Conservation (phyloP, 805 yeast species). For the Lachancea nothofagi region DNA sequence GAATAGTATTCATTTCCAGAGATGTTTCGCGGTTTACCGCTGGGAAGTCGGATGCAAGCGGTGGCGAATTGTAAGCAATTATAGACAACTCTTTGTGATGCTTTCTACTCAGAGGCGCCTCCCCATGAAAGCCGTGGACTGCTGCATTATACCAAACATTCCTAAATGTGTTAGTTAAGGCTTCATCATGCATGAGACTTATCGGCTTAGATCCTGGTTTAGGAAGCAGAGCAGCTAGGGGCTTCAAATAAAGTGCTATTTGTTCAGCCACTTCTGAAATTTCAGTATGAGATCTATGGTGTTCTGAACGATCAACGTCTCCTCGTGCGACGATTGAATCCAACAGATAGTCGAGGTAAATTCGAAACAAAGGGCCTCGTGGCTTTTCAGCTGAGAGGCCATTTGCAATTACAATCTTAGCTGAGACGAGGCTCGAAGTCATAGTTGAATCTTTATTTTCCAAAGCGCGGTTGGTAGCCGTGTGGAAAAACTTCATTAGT, state of each 20-base stretch:
- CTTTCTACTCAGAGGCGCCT: constrained; percentile 48
- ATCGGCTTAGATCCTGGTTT: constrained; percentile 42
- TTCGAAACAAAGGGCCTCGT: constrained; percentile 41
- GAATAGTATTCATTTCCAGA: constrained; percentile 82
- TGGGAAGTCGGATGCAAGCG: constrained; percentile 74
- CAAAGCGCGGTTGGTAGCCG: constrained; percentile 43
- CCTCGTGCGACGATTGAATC: constrained; percentile 68
- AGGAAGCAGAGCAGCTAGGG: constrained; percentile 74
- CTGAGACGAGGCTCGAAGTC: constrained; percentile 40
- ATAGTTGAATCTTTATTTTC: constrained; percentile 35
- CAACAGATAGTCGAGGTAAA: constrained; percentile 62
- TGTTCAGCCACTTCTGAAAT: constrained; percentile 65
- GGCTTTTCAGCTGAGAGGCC: constrained; percentile 27
- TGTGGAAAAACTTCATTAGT: constrained; percentile 53
- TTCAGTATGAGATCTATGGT: constrained; percentile 72
- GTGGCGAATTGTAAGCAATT: constrained; percentile 84
- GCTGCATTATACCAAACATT: constrained; percentile 93
- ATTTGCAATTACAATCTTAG: constrained; percentile 44
- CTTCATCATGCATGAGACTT: constrained; percentile 35
- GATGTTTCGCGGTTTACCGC: constrained; percentile 86
- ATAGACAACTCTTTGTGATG: constrained; percentile 47
- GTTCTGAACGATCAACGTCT: constrained; percentile 68
- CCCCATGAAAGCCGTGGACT: constrained; percentile 77
- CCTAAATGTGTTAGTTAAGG: constrained; percentile 57
- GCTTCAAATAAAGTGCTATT: constrained; percentile 58